Base-by-base conservation (phyloP, 345 rosid genomes). In the Microcos paniculata region DNA sequence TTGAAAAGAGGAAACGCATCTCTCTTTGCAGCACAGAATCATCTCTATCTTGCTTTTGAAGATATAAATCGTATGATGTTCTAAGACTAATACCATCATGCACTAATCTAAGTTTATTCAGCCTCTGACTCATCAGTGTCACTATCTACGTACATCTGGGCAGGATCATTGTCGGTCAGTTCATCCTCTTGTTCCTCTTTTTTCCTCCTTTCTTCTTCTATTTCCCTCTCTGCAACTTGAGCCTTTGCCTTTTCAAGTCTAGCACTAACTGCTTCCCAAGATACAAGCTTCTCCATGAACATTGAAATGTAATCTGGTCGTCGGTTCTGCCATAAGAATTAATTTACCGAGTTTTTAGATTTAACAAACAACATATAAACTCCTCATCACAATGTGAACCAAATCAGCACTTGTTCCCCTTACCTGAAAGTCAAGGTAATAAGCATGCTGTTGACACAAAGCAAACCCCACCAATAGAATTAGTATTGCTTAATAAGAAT, bases 351-450 rank as follows among this genome's bases (percentile, higher is more conserved):
- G 58, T 48, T 43, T n/a, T 71, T 31, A 72, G 55, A 31, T 40
- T 48, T 55, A 21, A 19, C 24, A 75, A 48, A 66, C 23, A 21
- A 30, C 4, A 67, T 58, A 28, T 28, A 62, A 33, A 0, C n/a
- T 45, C 71, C 14, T 21, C 8, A 49, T 24, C 56, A 59, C 19
- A 66, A 28, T 51, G 62, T 33, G 69, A 62, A 77, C 56, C 46
- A 52, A 51, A 66, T 26, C 19, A 48, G 8, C 33, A 65, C 43
- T 52, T 19, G 16, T 16, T 35, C 57, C 67, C 30, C 72, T 70
- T 81, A 89, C 99, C 99, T 96, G 90, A 71, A 82, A 96, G 81
- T 96, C 99, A 31, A 93, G 90, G 90, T 89, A 92, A 90, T 91
- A 95, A 53, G 97, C 98, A 49, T 91, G 98, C 97, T 95, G 93